Percentiles rank a stretch among this genome's conserved stretches.
Conservation (phyloP, 2,329 filamentous ascomycete genomes). For the Botrytis galanthina region DNA sequence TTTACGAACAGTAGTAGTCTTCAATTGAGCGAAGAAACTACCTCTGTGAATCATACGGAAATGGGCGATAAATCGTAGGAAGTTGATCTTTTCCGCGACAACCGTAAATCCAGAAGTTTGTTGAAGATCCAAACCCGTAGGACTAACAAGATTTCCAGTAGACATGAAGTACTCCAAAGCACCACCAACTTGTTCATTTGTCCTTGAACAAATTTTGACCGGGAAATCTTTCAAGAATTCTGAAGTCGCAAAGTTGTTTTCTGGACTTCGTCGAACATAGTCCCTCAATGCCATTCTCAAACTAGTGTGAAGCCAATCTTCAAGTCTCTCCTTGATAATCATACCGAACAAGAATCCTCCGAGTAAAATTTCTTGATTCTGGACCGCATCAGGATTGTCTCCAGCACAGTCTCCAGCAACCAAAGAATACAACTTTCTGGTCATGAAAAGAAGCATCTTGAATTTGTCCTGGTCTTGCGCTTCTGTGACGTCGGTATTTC, state of each 20-base stretch:
- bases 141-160: conserved; percentile 88
- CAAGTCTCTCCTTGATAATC: conserved; percentile 91
- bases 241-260: conserved; percentile 72
- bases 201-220: conserved; percentile 71
- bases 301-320: conserved; percentile 71
- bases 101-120: conserved; percentile 94
- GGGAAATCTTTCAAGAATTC: conserved; percentile 80
- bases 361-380: conserved; percentile 92
- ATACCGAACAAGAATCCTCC: conserved; percentile 92
- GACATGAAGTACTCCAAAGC: conserved; percentile 93
- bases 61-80: conserved; percentile 96
- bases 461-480: conserved; percentile 90
- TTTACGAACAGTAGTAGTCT: conserved; percentile 95
- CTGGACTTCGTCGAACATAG: conserved; percentile 53
- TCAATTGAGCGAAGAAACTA: conserved; percentile 96
- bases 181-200: conserved; percentile 85
- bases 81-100: conserved; percentile 98
- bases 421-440: conserved; percentile 88
- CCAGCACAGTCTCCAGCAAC: conserved; percentile 89
- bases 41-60: conserved; percentile 99
- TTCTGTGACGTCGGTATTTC: conserved; percentile 79
- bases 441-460: conserved; percentile 91
- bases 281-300: conserved; percentile 55
- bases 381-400: conserved; percentile 94
- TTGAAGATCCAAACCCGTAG: conserved; percentile 89